Conservation (phyloP, 441 rosid species). For the Geranium incanum region DNA sequence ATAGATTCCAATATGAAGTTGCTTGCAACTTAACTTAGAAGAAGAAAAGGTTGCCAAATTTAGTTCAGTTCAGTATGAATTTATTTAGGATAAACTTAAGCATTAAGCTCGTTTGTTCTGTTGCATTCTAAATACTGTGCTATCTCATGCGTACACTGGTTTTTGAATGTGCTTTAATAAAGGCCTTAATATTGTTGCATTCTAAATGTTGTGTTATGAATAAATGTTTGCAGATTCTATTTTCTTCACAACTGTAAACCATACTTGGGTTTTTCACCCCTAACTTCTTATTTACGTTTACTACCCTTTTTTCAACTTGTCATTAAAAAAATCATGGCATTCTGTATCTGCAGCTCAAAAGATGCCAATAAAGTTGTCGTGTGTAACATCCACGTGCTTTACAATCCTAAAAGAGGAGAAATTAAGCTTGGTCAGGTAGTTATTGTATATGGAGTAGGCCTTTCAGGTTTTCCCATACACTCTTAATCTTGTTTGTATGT, state of each 20-base stretch:
- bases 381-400: slow-evolving; percentile 89
- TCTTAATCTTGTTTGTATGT: neutral
- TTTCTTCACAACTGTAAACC: neutral
- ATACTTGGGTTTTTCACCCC: neutral
- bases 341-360: slow-evolving; percentile 43
- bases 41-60: neutral
- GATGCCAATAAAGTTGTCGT: slow-evolving; percentile 50
- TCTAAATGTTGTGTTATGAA: neutral
- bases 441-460: slow-evolving; percentile 15
- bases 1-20: neutral
- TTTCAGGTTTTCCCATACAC: neutral
- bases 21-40: neutral
- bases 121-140: neutral
- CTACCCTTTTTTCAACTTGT: slow-evolving; percentile 5
- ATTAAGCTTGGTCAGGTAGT: slow-evolving; percentile 92
- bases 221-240: neutral
- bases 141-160: neutral
- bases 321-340: slow-evolving; percentile 15
- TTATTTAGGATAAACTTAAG: neutral
- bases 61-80: neutral
- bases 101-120: neutral
- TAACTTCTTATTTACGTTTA: neutral
- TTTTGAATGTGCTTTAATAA: neutral
- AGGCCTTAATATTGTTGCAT: neutral
- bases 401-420: slow-evolving; percentile 94